A percentile compares a stretch with the other conserved stretches of the same genome.
These are phyloP conservation scores for Omphalotus guepiniiformis DNA, from an alignment of 768 basidiomycete species.

Conservation along the genomic window DNA sequence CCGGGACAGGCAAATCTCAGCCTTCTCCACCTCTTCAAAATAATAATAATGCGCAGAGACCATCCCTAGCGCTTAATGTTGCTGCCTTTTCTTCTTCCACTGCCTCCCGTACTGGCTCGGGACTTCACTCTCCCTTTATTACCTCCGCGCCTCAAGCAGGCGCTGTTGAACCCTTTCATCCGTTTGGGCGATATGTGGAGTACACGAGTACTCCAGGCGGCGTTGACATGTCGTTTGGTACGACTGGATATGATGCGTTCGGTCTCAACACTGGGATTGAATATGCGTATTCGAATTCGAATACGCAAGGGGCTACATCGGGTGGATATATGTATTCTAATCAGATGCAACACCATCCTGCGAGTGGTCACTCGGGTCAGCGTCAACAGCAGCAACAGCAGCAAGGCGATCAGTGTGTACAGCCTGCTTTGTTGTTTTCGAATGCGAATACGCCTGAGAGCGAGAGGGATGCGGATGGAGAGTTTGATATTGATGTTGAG, in stretches of 20 bases:
- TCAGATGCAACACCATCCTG: too few relatives aligned
- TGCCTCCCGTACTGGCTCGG: neutral
- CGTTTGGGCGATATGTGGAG: too few relatives aligned
- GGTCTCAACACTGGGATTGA: conserved; percentile 10
- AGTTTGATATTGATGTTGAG: conserved; percentile 6
- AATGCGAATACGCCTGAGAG: conserved; percentile 35
- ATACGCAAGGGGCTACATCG: neutral
- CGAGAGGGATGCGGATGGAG: conserved; percentile 5
- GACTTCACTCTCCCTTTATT: conserved; percentile 3
- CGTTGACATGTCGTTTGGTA: conserved; percentile 27
- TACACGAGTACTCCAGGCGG: conserved; percentile 6
- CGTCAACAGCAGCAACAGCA: too few relatives aligned
- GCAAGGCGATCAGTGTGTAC: conserved; percentile 40
- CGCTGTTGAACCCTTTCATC: neutral
- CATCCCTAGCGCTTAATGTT: conserved; percentile 1
- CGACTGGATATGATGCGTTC: conserved; percentile 37
- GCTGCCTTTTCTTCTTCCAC: conserved; percentile 1
- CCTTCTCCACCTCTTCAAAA: conserved; percentile 2
- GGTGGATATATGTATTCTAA: neutral
- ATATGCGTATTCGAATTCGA: neutral
- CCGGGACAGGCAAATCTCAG: neutral
- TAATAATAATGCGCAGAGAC: neutral
- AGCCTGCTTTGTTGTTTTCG: conserved; percentile 62
- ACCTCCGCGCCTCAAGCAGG: conserved; percentile 3
- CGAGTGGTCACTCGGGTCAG: too few relatives aligned